Base-by-base conservation (phyloP, 768 basidiomycete genomes). In the Tricholomella constricta region DNA sequence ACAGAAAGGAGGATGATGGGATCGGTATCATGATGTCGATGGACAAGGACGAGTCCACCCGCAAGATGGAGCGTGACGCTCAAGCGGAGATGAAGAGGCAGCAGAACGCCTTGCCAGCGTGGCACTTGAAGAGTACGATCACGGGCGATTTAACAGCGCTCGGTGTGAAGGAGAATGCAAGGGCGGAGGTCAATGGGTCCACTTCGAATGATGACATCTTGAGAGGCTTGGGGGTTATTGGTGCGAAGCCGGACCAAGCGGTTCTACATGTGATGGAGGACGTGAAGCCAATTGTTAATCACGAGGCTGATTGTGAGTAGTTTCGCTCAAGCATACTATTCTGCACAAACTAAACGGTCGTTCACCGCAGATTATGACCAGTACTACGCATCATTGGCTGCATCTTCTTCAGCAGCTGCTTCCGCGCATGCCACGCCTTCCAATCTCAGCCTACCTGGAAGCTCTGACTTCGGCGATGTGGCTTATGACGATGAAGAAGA, bases 121-220 rank as follows among this genome's bases (percentile, higher is more conserved):
- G 97, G 97, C 92, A 97, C 74, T 80, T 94, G 60, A 90, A 92
- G 70, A 95, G 93, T 65, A 99, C 97, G 2, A 93, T 99, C 55
- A 87, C 93, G 3, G 94, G 94, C 8, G 89, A 95, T 59, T 74
- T 94, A 55, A 97, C 96, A 1, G 88, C 91, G 19, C 77, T 95
- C 35, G 93, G 94, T 17, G 80, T 90, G 52, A 82, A 85, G 61
- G 89, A 91, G 66, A 82, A 68, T 56, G 83, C 81, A n/a, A 73
- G 85, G 51, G 70, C 77, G 22, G 79, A 79, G 48, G 53, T 34
- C 35, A 57, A 58, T 45, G 11, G 63, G 62, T 11, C 71, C 61
- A 72, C 71, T 53, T 81, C 82, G 29, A 88, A 86, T 60, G 90
- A 91, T 62, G 87, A 89, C 54, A 84, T 86, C 37, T 64, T 91